Percentiles rank a stretch among this genome's conserved stretches.
Evolutionary conservation across 805 yeast species (phyloP).

Genomic region (Kockiozyma suomiensis): DNA sequence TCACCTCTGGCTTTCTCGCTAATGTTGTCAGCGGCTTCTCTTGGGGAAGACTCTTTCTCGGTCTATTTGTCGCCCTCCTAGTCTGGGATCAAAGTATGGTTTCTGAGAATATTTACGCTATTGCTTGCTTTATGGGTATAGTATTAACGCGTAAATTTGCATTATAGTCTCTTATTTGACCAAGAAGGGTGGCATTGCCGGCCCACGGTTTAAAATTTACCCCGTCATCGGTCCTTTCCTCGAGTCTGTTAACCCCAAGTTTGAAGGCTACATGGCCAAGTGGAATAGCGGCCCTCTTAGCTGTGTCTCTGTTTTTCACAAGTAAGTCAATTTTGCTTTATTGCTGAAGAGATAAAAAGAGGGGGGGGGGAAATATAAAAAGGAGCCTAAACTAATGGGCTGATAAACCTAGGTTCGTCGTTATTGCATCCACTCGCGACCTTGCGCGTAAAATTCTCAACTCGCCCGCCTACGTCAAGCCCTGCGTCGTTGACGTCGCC

Average conservation of each 20-base stretch:
- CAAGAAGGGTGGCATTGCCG: slow-evolving; percentile 86
- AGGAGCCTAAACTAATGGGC: no score
- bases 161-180: slow-evolving; percentile 73
- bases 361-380: no score
- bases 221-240: slow-evolving; percentile 96
- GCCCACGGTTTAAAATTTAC: slow-evolving; percentile 85
- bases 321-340: no score
- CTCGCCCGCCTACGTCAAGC: slow-evolving; percentile 87
- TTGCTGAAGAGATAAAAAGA: no score
- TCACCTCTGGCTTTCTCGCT: slow-evolving; percentile 3
- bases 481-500: slow-evolving; percentile 98
- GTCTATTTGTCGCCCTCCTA: slow-evolving; percentile 14
- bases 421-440: slow-evolving; percentile 86
- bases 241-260: slow-evolving; percentile 92
- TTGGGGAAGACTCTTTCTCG: slow-evolving; percentile 14
- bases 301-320: slow-evolving; percentile 97
- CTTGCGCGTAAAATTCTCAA: slow-evolving; percentile 82
- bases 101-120: background rate
- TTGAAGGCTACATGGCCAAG: slow-evolving; percentile 87
- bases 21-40: slow-evolving; percentile 4
- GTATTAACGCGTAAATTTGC: background rate
- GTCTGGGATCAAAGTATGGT: slow-evolving; percentile 32
- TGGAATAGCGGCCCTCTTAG: slow-evolving; percentile 95
- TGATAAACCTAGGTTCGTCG: slow-evolving; percentile 60
- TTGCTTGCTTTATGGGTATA: background rate